Percentiles rank a stretch among this genome's conserved stretches.
These are phyloP conservation scores for Aspergillus kassunensis DNA, from an alignment of 495 filamentous ascomycete genomes.

Conservation along the genomic window DNA sequence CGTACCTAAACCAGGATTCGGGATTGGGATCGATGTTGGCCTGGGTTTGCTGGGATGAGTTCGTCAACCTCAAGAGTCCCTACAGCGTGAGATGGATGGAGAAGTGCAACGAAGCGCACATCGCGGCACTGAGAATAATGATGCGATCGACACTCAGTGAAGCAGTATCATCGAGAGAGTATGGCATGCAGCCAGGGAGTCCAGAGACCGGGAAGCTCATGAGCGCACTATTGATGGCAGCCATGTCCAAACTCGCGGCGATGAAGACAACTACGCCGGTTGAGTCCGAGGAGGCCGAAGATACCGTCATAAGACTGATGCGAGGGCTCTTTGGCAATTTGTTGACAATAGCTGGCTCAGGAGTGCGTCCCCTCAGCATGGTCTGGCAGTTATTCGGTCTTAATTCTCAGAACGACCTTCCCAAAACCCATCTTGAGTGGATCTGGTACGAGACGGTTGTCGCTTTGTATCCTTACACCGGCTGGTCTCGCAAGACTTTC, in stretches of 20 bases:
- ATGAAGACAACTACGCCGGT: background rate
- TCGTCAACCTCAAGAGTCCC: background rate
- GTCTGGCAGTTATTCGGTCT: background rate
- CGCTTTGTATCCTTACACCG: background rate
- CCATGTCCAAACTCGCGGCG: background rate
- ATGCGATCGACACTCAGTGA: background rate
- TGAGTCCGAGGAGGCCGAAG: background rate
- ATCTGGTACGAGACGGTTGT: background rate
- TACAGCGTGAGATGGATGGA: background rate
- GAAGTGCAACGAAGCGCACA: background rate
- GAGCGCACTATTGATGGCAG: background rate
- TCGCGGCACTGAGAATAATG: background rate
- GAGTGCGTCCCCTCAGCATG: background rate
- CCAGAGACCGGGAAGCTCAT: background rate
- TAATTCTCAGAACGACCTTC: background rate
- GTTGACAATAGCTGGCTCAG: background rate
- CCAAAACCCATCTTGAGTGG: background rate
- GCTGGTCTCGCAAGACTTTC: background rate
- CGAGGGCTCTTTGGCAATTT: background rate
- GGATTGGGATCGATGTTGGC: background rate
- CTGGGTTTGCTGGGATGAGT: background rate
- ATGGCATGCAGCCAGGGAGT: background rate
- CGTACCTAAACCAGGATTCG: background rate
- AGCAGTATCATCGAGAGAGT: background rate
- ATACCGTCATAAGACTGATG: background rate